Evolutionary conservation across 2,329 filamentous ascomycete species (phyloP).

Genomic region (Cytospora leucostoma): DNA sequence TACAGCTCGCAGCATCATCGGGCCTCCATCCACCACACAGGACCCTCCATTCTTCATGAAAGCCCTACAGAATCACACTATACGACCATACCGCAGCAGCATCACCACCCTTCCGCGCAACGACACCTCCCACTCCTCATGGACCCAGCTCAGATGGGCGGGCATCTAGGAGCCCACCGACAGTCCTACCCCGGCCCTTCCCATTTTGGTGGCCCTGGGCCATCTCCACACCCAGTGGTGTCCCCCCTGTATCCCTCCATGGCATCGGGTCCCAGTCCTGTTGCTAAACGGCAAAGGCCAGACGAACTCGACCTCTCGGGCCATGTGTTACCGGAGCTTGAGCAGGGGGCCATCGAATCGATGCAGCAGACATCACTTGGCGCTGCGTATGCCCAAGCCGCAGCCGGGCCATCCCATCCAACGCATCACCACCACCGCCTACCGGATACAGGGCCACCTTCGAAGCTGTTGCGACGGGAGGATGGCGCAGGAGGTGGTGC

Average conservation of each 20-base stretch:
- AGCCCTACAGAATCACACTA: slow-evolving; percentile 39
- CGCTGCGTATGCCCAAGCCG: slow-evolving; percentile 51
- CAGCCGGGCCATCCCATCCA: slow-evolving; percentile 48
- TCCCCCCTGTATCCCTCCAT: slow-evolving; percentile 54
- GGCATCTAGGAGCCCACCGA: slow-evolving; percentile 49
- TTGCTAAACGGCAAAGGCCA: slow-evolving; percentile 56
- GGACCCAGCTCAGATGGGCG: slow-evolving; percentile 57
- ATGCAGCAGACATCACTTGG: slow-evolving; percentile 57
- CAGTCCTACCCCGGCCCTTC: slow-evolving; percentile 54
- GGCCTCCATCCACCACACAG: slow-evolving; percentile 51
- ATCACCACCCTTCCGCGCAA: slow-evolving; percentile 50
- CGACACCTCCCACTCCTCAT: slow-evolving; percentile 57
- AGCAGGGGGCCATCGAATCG: slow-evolving; percentile 56
- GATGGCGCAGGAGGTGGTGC: slow-evolving; percentile 58
- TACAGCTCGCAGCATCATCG: slow-evolving; percentile 58
- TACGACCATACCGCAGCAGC: slow-evolving; percentile 43
- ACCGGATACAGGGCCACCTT: slow-evolving; percentile 70
- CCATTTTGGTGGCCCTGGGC: slow-evolving; percentile 53
- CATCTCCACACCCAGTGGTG: slow-evolving; percentile 48
- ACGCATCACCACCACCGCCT: slow-evolving; percentile 81
- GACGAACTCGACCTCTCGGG: slow-evolving; percentile 61
- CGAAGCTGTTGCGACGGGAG: slow-evolving; percentile 66
- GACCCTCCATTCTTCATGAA: slow-evolving; percentile 50
- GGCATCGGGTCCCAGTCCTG: slow-evolving; percentile 37
- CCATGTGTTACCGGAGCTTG: slow-evolving; percentile 52